Percentiles rank a stretch among this genome's conserved stretches.
Conservation (phyloP, 2,329 filamentous ascomycete genomes). For the Pestalotiopsis fici region DNA sequence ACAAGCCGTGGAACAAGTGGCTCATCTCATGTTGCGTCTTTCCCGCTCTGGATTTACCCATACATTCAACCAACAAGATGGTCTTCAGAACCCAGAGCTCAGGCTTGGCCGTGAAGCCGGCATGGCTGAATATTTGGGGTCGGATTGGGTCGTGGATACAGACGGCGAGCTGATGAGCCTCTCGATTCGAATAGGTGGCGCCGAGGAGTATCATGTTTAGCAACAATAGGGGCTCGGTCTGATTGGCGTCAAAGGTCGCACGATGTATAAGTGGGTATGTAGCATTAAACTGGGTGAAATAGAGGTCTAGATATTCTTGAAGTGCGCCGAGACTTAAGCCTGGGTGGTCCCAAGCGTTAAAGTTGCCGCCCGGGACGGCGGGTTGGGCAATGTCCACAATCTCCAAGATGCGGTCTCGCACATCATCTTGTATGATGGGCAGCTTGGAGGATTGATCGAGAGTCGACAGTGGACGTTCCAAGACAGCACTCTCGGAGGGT, state of each 20-base stretch:
- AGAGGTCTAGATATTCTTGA: slow-evolving; percentile 59
- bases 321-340: slow-evolving; percentile 51
- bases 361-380: slow-evolving; percentile 45
- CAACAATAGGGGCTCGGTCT: slow-evolving; percentile 52
- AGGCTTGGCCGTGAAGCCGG: slow-evolving; percentile 58
- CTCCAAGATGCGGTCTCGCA: slow-evolving; percentile 44
- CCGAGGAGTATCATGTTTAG: slow-evolving; percentile 59
- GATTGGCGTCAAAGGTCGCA: slow-evolving; percentile 54
- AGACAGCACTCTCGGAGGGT: slow-evolving; percentile 12
- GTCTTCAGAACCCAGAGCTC: slow-evolving; percentile 63
- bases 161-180: slow-evolving; percentile 60
- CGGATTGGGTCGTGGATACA: slow-evolving; percentile 63
- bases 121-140: slow-evolving; percentile 59
- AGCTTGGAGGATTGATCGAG: slow-evolving; percentile 16
- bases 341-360: slow-evolving; percentile 48
- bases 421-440: slow-evolving; percentile 38
- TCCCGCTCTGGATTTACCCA: slow-evolving; percentile 63
- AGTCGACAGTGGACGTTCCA: slow-evolving; percentile 30
- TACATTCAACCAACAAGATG: slow-evolving; percentile 64
- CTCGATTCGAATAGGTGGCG: slow-evolving; percentile 60
- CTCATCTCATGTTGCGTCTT: slow-evolving; percentile 66
- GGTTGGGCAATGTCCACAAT: slow-evolving; percentile 52
- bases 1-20: slow-evolving; percentile 49
- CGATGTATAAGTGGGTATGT: slow-evolving; percentile 61
- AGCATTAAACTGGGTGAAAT: slow-evolving; percentile 62